Evolutionary conservation across 305 asterid genomes (phyloP).

Genomic region (Fraxinus sp.): DNA sequence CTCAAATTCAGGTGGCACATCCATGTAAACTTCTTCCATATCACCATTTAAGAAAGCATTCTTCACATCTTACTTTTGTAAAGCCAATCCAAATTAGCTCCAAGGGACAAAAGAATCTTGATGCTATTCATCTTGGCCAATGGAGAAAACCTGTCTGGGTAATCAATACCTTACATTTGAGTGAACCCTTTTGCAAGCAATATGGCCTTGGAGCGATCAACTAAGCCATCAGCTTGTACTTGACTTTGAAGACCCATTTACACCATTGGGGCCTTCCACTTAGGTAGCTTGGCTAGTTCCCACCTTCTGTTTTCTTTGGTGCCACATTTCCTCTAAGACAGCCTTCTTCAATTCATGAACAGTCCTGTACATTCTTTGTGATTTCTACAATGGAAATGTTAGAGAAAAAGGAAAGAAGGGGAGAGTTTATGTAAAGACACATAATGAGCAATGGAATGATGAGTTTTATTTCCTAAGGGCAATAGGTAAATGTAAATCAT

Average conservation of each 20-base stretch:
- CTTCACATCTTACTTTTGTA: background rate
- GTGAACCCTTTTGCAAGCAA: background rate
- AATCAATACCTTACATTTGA: background rate
- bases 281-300: background rate
- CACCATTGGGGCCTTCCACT: background rate
- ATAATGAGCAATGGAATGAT: background rate
- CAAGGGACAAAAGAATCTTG: background rate
- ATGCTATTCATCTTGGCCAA: background rate
- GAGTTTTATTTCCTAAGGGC: background rate
- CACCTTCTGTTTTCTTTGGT: background rate
- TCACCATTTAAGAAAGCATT: background rate
- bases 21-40: background rate
- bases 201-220: background rate
- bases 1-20: background rate
- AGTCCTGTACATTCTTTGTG: background rate
- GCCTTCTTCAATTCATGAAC: background rate
- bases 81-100: background rate
- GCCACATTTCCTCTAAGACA: background rate
- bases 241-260: background rate
- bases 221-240: background rate
- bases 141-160: background rate
- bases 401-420: background rate
- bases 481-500: background rate
- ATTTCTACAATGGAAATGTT: background rate
- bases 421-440: background rate